Evolutionary conservation across 2,329 filamentous ascomycete species (phyloP).

Genomic region (Monosporascus sp.): DNA sequence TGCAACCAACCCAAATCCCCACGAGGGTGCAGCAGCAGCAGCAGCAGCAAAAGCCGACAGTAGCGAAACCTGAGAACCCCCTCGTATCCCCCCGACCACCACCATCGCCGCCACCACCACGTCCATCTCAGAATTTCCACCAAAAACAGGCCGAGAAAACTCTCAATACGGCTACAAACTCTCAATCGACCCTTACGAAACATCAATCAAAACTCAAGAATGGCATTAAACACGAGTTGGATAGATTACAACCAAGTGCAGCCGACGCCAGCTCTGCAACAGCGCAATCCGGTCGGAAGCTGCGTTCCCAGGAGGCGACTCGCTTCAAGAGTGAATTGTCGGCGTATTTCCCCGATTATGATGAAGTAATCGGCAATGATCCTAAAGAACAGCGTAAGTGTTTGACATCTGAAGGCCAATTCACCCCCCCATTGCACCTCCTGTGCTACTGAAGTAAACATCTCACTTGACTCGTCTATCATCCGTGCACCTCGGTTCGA

Average conservation of each 20-base stretch:
- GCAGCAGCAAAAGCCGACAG: slow-evolving; percentile 8
- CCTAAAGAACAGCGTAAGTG: slow-evolving; percentile 69
- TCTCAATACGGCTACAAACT: slow-evolving; percentile 19
- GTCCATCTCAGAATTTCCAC: slow-evolving; percentile 6
- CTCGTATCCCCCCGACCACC: slow-evolving; percentile 13
- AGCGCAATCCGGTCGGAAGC: slow-evolving; percentile 65
- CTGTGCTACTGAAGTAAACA: not conserved
- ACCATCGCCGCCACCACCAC: slow-evolving; percentile 15
- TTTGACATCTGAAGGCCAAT: slow-evolving; percentile 4
- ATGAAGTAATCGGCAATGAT: slow-evolving; percentile 86
- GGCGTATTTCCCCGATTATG: slow-evolving; percentile 88
- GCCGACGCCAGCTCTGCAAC: slow-evolving; percentile 34
- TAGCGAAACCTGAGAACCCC: slow-evolving; percentile 19
- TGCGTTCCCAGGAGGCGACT: slow-evolving; percentile 80
- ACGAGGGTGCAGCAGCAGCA: slow-evolving; percentile 6
- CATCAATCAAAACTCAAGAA: slow-evolving; percentile 55
- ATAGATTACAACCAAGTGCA: slow-evolving; percentile 46
- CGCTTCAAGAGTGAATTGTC: slow-evolving; percentile 88
- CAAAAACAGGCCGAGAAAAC: slow-evolving; percentile 7
- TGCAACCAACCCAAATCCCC: slow-evolving; percentile 17
- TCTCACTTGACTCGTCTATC: not conserved
- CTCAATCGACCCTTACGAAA: slow-evolving; percentile 35
- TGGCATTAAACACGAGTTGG: slow-evolving; percentile 57
- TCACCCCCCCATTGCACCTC: not conserved
- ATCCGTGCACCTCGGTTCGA: not conserved